Percentiles rank a stretch among this genome's conserved stretches.
Conservation (phyloP, 495 filamentous ascomycete genomes). For the Penicillium malachiteum region DNA sequence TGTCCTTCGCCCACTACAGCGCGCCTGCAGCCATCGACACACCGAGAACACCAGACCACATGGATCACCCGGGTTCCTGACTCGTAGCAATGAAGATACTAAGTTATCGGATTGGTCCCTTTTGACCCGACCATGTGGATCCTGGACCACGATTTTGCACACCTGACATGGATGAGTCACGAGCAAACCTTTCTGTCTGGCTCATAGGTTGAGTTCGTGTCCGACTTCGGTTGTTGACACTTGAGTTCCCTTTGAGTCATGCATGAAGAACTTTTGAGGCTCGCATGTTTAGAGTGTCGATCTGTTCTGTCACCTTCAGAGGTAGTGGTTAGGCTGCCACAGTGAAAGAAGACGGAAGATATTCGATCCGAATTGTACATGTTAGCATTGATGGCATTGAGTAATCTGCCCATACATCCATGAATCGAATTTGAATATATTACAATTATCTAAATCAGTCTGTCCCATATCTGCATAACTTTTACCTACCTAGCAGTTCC, state of each 20-base stretch:
- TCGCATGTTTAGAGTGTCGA: neutral
- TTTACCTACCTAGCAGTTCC: no score
- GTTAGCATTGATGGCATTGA: slow-evolving; percentile 2
- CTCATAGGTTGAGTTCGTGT: slow-evolving; percentile 40
- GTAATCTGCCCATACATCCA: slow-evolving; percentile 7
- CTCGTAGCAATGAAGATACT: slow-evolving; percentile 51
- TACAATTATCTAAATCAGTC: no score
- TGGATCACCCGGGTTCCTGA: slow-evolving; percentile 37
- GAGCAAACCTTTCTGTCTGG: slow-evolving; percentile 1
- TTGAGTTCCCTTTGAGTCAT: slow-evolving; percentile 38
- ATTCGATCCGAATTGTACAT: slow-evolving; percentile 7
- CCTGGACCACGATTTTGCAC: slow-evolving; percentile 25
- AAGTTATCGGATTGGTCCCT: slow-evolving; percentile 45
- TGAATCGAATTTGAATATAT: neutral
- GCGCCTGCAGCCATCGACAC: slow-evolving; percentile 18
- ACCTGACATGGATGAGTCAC: slow-evolving; percentile 27
- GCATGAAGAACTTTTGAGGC: slow-evolving; percentile 1
- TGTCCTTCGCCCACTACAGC: slow-evolving; percentile 14
- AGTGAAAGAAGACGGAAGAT: neutral
- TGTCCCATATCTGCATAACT: no score
- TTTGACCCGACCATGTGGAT: slow-evolving; percentile 38
- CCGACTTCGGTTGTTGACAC: slow-evolving; percentile 31
- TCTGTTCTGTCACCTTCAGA: slow-evolving; percentile 10
- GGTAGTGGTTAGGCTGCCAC: slow-evolving; percentile 1
- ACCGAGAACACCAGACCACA: slow-evolving; percentile 32